Base-by-base conservation (phyloP, 2,329 filamentous ascomycete genomes). In the Paramyrothecium sp. region DNA sequence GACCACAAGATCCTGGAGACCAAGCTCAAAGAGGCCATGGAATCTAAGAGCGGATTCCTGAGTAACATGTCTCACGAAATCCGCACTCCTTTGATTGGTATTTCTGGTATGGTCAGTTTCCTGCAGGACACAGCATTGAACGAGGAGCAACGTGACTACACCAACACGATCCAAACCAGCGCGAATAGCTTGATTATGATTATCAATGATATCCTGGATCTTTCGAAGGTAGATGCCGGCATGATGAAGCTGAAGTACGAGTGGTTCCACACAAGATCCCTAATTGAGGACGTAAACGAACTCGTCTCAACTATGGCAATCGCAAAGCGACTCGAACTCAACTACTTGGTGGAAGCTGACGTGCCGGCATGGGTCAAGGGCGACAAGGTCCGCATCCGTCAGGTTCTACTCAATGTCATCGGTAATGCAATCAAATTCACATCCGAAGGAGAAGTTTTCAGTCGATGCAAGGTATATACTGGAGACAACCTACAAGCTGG, bases 11-110 rank as follows among this genome's bases (percentile, higher is more conserved):
- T 96, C 33, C 81, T 98, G 1, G 95, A 99, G 73, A 88, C 90
- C 54, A 95, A 96, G 67, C 78, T 98, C 48, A 97, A 98, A 73
- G 93, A 96, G 69, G 94, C 93, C 4, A 98, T 98, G 95, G 94
- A 98, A 67, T 94, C 92, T 8, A 99, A 98, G 75, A 89, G 92
- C 41, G 88, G 93, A 59, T 99, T 98, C 72, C 81, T 99, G 66
- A 97, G 93, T 76, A 98, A 97, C 74, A 98, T 98, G 94, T 97
- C 93, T 3, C 94, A 98, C 68, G 94, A 98, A 74, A 98, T 98
- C 60, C 86, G 94, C 60, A 98, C 94, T 2, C 94, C 94, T 0
- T 80, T 98, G 11, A 97, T 97, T 62, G 94, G 94, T 20, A 98
- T 98, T 61, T 94, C 94, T 13, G 94, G 94, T 55, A 97, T 97